Evolutionary conservation across 495 filamentous ascomycete species (phyloP).

Genomic region (Pyrenula massariospora): DNA sequence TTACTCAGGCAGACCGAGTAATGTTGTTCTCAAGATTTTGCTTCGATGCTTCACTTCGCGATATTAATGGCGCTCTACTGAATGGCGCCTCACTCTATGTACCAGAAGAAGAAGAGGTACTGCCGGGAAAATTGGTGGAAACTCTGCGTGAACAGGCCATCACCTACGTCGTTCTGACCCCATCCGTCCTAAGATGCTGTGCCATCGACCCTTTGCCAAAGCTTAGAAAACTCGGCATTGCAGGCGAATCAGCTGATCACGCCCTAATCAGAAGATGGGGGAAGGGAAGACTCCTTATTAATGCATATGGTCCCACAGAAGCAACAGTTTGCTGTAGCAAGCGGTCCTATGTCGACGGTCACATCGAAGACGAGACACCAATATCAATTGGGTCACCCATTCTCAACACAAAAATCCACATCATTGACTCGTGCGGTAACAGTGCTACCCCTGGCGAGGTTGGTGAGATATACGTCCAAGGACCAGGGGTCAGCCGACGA

Average conservation of each 20-base stretch:
- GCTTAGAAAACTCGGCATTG: slow-evolving; percentile 19
- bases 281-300: slow-evolving; percentile 10
- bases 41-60: slow-evolving; percentile 39
- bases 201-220: slow-evolving; percentile 1
- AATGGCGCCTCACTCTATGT: slow-evolving; percentile 40
- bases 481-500: slow-evolving; percentile 31
- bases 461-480: slow-evolving; percentile 41
- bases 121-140: slow-evolving; percentile 17
- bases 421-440: slow-evolving; percentile 36
- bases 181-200: slow-evolving; percentile 6
- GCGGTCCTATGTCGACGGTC: neutral
- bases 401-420: slow-evolving; percentile 8
- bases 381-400: slow-evolving; percentile 9
- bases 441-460: slow-evolving; percentile 38
- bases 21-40: slow-evolving; percentile 39
- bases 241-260: slow-evolving; percentile 27
- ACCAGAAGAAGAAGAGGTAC: slow-evolving; percentile 24
- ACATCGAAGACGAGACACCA: slow-evolving; percentile 16
- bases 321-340: slow-evolving; percentile 23
- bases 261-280: slow-evolving; percentile 18
- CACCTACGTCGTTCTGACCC: slow-evolving; percentile 18
- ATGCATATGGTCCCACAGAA: slow-evolving; percentile 12
- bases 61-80: slow-evolving; percentile 35
- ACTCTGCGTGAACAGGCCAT: slow-evolving; percentile 18
- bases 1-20: slow-evolving; percentile 13